A percentile compares a stretch with the other conserved stretches of the same genome.
Conservation (phyloP, 148 eudicot genomes). For the Fallopia convolvulus region DNA sequence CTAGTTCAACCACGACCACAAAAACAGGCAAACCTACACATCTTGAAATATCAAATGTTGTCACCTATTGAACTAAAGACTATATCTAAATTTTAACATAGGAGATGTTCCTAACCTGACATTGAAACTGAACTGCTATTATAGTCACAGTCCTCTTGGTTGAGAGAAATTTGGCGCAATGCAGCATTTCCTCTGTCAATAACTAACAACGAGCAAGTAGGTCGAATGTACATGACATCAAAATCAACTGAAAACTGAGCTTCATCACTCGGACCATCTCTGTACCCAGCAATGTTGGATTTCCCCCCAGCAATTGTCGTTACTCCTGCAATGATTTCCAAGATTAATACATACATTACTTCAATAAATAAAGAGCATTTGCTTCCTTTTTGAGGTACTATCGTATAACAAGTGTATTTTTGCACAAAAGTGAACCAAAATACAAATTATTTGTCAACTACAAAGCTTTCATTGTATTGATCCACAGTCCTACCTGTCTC, state of each 20-base stretch:
- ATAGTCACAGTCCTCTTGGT: slow-evolving; percentile 73
- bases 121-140: slow-evolving; percentile 53
- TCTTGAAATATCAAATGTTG: not conserved
- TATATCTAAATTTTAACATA: not conserved
- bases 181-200: slow-evolving; percentile 96
- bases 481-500: slow-evolving; percentile 54
- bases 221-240: slow-evolving; percentile 79
- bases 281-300: slow-evolving; percentile 86
- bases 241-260: slow-evolving; percentile 89
- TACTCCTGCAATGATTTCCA: slow-evolving; percentile 51
- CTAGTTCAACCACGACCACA: not conserved
- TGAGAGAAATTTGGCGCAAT: slow-evolving; percentile 77
- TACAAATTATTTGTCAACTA: not conserved
- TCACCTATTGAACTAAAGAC: not conserved
- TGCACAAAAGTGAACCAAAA: not conserved
- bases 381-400: not conserved
- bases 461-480: not conserved
- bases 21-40: not conserved
- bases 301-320: slow-evolving; percentile 99
- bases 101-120: slow-evolving; percentile 37
- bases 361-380: not conserved
- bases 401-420: not conserved
- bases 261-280: slow-evolving; percentile 95
- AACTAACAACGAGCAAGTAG: slow-evolving; percentile 85
- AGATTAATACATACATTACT: not conserved